A percentile compares a stretch with the other conserved stretches of the same genome.
phyloP scores from a whole-genome alignment of 2,329 filamentous ascomycete genomes.

The Periconia digitata region DNA sequence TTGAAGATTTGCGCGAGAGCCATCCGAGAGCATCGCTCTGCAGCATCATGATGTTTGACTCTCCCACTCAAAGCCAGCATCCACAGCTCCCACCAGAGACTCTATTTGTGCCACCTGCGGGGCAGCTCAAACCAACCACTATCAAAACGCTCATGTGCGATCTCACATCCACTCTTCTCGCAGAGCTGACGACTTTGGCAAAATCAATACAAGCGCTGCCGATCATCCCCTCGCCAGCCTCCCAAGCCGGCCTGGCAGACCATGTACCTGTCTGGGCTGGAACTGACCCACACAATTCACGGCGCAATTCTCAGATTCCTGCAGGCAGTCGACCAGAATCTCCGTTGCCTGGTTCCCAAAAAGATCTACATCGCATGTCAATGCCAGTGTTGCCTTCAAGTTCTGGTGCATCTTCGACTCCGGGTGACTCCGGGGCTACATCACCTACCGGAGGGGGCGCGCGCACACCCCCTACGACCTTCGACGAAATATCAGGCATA shows the following conservation, averaged over 20 bases:
- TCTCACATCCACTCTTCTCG: conserved; percentile 48
- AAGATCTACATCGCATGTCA: conserved; percentile 72
- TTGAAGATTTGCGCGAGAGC: conserved; percentile 70
- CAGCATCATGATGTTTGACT: conserved; percentile 79
- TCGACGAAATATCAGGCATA: conserved; percentile 45
- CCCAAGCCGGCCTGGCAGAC: conserved; percentile 29
- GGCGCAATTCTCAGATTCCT: conserved; percentile 36
- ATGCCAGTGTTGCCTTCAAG: conserved; percentile 65
- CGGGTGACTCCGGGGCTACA: conserved; percentile 29
- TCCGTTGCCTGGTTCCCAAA: conserved; percentile 52
- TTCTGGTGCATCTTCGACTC: conserved; percentile 22
- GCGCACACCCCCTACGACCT: conserved; percentile 51
- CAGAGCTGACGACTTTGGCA: conserved; percentile 51
- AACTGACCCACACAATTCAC: conserved; percentile 28
- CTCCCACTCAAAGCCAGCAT: conserved; percentile 43
- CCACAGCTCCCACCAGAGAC: conserved; percentile 64
- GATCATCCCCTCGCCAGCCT: conserved; percentile 61
- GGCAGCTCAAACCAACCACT: conserved; percentile 73
- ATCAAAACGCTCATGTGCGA: conserved; percentile 51
- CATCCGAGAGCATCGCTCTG: conserved; percentile 78
- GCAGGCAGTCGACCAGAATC: conserved; percentile 30
- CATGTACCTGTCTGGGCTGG: conserved; percentile 32
- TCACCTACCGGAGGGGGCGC: conserved; percentile 30
- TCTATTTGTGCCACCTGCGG: conserved; percentile 67
- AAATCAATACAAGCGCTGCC: conserved; percentile 56